Evolutionary conservation across 1,284 basidiomycete genomes (phyloP).

Genomic region (Sphaerobolus stellatus): DNA sequence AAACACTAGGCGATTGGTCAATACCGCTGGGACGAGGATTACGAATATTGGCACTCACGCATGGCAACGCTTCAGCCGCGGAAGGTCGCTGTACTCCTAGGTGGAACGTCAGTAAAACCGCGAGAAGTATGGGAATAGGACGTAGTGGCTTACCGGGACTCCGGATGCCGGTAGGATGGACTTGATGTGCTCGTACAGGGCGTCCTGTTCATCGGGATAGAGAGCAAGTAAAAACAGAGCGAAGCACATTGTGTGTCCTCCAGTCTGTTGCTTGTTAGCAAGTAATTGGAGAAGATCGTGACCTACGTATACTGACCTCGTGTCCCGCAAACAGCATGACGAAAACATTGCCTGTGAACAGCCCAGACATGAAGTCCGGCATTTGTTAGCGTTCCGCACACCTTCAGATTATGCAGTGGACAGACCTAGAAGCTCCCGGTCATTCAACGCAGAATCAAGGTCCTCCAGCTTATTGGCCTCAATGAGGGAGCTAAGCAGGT

Average conservation of each 20-base stretch:
- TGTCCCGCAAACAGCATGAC: conserved; percentile 61
- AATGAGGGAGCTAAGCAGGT: conserved; percentile 56
- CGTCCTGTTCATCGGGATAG: conserved; percentile 62
- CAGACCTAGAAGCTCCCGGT: conserved; percentile 50
- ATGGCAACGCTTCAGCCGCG: conserved; percentile 31
- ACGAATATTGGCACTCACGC: conserved; percentile 50
- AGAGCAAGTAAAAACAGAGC: conserved; percentile 51
- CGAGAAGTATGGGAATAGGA: conserved; percentile 19
- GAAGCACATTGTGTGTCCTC: conserved; percentile 57
- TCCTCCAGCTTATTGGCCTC: conserved; percentile 40
- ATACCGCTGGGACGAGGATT: conserved; percentile 40
- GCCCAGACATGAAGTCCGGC: not conserved
- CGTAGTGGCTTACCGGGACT: conserved; percentile 44
- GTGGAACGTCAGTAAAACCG: not conserved
- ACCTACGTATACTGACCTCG: conserved; percentile 40
- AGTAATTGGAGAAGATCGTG: not conserved
- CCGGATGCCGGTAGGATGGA: conserved; percentile 39
- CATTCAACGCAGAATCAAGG: conserved; percentile 35
- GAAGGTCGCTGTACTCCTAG: conserved; percentile 5
- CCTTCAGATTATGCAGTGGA: not conserved
- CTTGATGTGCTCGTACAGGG: conserved; percentile 52
- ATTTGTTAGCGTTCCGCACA: not conserved
- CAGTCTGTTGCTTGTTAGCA: conserved; percentile 35
- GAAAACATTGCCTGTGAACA: conserved; percentile 51
- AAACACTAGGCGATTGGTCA: conserved; percentile 51